These are phyloP conservation scores for Aspergillus sp. DNA, from an alignment of 2,329 filamentous ascomycete genomes.

Conservation along the genomic window DNA sequence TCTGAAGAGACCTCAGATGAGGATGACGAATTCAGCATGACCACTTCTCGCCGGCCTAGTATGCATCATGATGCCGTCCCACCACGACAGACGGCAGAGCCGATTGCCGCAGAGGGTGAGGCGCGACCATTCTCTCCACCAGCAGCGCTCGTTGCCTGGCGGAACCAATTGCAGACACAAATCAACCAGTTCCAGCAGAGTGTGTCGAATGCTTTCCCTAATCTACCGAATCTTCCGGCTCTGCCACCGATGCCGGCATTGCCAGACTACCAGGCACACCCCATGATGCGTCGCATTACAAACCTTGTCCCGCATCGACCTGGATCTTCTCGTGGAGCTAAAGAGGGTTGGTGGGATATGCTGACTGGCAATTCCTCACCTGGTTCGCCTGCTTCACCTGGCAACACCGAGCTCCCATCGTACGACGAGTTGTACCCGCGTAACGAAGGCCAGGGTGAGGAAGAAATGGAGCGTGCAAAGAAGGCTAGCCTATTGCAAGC, in stretches of 20 bases:
- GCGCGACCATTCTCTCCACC: slow-evolving; percentile 51
- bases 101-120: slow-evolving; percentile 25
- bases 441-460: slow-evolving; percentile 31
- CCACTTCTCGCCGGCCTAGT: slow-evolving; percentile 37
- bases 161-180: slow-evolving; percentile 71
- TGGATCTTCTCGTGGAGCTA: slow-evolving; percentile 43
- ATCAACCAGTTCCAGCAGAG: slow-evolving; percentile 75
- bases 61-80: slow-evolving; percentile 33
- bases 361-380: slow-evolving; percentile 52
- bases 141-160: slow-evolving; percentile 66
- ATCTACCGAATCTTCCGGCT: slow-evolving; percentile 59
- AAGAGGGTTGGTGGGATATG: slow-evolving; percentile 66
- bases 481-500: slow-evolving; percentile 44
- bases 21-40: slow-evolving; percentile 25
- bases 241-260: slow-evolving; percentile 64
- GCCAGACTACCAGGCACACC: slow-evolving; percentile 72
- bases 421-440: slow-evolving; percentile 76
- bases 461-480: slow-evolving; percentile 42
- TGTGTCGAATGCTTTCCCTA: slow-evolving; percentile 66
- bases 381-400: slow-evolving; percentile 10
- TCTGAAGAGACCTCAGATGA: slow-evolving; percentile 35
- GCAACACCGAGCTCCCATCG: slow-evolving; percentile 63
- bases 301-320: slow-evolving; percentile 70
- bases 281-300: slow-evolving; percentile 70
- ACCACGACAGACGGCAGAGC: slow-evolving; percentile 25